Evolutionary conservation across 768 basidiomycete genomes (phyloP), one percentile per base, ranked within the genome.

Genomic region (Amanita exitialis): DNA sequence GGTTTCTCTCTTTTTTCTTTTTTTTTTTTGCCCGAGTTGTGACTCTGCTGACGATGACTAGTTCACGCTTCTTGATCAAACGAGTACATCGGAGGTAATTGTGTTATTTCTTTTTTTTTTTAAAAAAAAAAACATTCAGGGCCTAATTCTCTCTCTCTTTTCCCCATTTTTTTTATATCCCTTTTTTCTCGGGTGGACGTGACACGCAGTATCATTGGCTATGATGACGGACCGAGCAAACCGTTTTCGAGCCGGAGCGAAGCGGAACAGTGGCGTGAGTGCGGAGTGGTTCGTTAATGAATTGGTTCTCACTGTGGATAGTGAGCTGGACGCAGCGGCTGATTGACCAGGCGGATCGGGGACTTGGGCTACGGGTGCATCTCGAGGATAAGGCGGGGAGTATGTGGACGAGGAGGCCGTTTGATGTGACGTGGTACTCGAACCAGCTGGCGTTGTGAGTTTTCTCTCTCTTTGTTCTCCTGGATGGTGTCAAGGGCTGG

Each of bases 191-290:
- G 12, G 32, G 32, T 23, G n/a, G n/a, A n/a, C 30, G 9, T 30
- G 30, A 9, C 16, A 3, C 6, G 15, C 23, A 43, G 41, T 32
- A 34, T 51, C 12, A 28, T 43, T 20, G 50, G 50, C 9, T 51
- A 35, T 25, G 42, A 44, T n/a, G 38, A 51, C 20, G 42, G 30
- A 10, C 42, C 43, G 12, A 18, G n/a, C 21, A 42, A 41, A 16
- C 50, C 50, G 6, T 51, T 51, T 30, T 83, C 86, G 69, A 85
- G 78, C 53, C 78, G 79, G 5, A 78, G 79, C 57, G 83, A 87
- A 53, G 80, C 82, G 0, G 79, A 84, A 56, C 83, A 89, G 58
- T 90, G 87, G 87, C 69, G 87, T 90, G 65, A 63, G 86, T 80
- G 6, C 13, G 34, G 13, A 20, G 15, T 34, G 28, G 35, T 18